Base-by-base conservation (phyloP, 371 early-diverging fungal species). In the Saksenaea vasiformis region DNA sequence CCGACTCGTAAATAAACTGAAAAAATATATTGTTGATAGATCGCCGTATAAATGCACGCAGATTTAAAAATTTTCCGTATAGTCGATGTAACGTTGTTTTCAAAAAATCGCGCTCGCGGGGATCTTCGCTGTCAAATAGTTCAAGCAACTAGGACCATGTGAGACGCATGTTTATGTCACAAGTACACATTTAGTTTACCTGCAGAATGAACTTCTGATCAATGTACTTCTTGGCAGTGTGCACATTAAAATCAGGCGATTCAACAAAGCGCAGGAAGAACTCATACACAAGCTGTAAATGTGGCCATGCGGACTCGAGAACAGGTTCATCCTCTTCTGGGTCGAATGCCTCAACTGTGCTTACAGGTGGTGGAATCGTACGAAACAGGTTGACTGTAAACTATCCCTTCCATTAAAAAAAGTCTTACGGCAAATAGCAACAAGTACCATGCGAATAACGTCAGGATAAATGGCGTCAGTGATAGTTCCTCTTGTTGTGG, bases 291-390 rank as follows among this genome's bases (percentile, higher is more conserved):
- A 97, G 85, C 74, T 95, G 96, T 54, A 98, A 79, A 78, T 98
- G 99, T 27, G 98, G 98, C 99, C 99, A 98, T 15, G 96, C 95
- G 13, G 90, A 72, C 75, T 98, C 99, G 43, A 96, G 78, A 1
- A 94, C 92, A 2, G 97, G 97, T 73, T 98, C 99, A 72, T 98
- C 99, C 71, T 98, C 99, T 70, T 98, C 99, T 5, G 97, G 97
- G 76, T 98, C 99, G 69, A 92, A 97, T 0, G 93, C 95, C 65
- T 97, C 97, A 41, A 94, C 95, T 22, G 22, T 47, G 51, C 51
- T 47, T 4, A 47, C 8, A 47, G 51, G 26, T 19, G 27, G 31
- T 26, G 37, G 43, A 39, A 58, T 58, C 8, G 41, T 58, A 8
- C 39, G 38, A 27, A 58, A 39, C 15, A 58, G 38, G 27, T 43